These are phyloP conservation scores for Xylariaceae sp. DNA, from an alignment of 2,329 filamentous ascomycete species.

Conservation along the genomic window DNA sequence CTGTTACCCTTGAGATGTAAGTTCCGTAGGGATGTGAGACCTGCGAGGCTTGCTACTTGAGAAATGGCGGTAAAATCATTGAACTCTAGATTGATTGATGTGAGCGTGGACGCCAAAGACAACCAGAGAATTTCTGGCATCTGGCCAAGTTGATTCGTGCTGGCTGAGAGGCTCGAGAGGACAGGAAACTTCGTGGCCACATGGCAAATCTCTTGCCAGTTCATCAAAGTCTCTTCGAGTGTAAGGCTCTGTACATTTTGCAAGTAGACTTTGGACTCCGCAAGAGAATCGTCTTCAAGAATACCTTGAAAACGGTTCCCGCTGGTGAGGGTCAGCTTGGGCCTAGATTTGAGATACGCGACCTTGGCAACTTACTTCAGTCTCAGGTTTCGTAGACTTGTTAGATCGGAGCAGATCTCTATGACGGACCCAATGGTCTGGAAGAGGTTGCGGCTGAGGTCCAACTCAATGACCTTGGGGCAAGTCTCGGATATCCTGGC, in stretches of 20 bases:
- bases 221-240: conserved; percentile 63
- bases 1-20: conserved; percentile 74
- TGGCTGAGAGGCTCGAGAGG: conserved; percentile 47
- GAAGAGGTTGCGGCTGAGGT: conserved; percentile 81
- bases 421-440: conserved; percentile 61
- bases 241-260: conserved; percentile 54
- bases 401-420: conserved; percentile 66
- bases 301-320: conserved; percentile 65
- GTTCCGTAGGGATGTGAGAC: conserved; percentile 49
- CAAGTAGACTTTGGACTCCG: conserved; percentile 38
- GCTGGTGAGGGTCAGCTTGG: conserved; percentile 37
- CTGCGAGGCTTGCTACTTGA: conserved; percentile 50
- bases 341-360: not conserved
- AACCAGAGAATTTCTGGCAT: conserved; percentile 40
- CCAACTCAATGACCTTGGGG: conserved; percentile 70
- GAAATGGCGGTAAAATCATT: conserved; percentile 62
- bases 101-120: conserved; percentile 47
- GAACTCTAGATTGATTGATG: conserved; percentile 65
- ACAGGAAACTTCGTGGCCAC: conserved; percentile 50
- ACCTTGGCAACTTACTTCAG: conserved; percentile 58
- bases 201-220: conserved; percentile 59
- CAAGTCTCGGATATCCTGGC: conserved; percentile 47
- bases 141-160: conserved; percentile 53
- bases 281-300: conserved; percentile 36
- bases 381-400: conserved; percentile 60